Evolutionary conservation across 192 early-diverging fungal genomes (phyloP).

Genomic region (Haplosporangium gracile): DNA sequence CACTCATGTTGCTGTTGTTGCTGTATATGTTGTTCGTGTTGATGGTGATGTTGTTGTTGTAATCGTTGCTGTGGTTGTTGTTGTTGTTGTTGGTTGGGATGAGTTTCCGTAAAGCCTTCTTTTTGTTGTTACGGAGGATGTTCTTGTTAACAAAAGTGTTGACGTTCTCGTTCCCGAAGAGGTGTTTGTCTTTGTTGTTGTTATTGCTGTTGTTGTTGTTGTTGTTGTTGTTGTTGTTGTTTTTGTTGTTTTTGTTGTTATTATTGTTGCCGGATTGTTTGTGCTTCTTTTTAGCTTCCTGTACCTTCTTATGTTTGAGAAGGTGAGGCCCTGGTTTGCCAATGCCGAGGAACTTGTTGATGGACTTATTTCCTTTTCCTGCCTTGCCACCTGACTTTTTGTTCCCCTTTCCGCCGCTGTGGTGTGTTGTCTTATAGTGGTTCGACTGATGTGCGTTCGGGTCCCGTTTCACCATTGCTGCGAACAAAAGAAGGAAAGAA

Average conservation of each 20-base stretch:
- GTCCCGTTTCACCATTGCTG: conserved; percentile 33
- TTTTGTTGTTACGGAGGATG: conserved; percentile 1
- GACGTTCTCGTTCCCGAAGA: neutral
- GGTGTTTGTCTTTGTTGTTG: neutral
- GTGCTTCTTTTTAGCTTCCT: conserved; percentile 7
- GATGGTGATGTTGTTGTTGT: conserved; percentile 14
- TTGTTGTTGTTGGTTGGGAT: neutral
- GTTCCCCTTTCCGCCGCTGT: conserved; percentile 26
- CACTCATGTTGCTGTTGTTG: neutral
- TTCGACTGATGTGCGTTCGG: conserved; percentile 44
- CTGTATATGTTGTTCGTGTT: neutral
- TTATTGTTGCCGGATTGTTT: neutral
- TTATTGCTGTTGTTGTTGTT: neutral
- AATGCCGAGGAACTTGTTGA: conserved; percentile 47
- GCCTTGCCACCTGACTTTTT: conserved; percentile 43
- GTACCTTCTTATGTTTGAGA: conserved; percentile 6
- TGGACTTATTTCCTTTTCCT: conserved; percentile 41
- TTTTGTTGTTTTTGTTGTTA: neutral
- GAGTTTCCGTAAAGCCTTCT: neutral
- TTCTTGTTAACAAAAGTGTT: neutral
- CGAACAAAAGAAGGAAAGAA: neutral
- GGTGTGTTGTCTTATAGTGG: conserved; percentile 34
- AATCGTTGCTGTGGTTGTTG: neutral
- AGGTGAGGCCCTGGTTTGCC: conserved; percentile 51
- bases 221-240: neutral